phyloP scores from a whole-genome alignment of 371 early-diverging fungal species.

The Smittium mucronatum region DNA sequence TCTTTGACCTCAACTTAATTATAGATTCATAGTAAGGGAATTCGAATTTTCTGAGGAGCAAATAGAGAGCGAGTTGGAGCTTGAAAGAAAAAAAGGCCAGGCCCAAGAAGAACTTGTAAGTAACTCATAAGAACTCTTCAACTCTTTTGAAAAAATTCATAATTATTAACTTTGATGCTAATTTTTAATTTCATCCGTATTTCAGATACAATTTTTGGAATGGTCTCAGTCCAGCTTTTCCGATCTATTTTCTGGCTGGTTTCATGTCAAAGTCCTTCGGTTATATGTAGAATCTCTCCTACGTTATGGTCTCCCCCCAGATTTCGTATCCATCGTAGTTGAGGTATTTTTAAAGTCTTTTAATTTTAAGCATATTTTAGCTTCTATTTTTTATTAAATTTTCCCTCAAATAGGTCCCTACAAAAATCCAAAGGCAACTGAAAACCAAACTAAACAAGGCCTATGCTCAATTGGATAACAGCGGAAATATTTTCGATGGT shows the following conservation, averaged over 20 bases:
- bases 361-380: too few relatives aligned
- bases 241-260: slow-evolving; percentile 78
- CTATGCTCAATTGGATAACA: slow-evolving; percentile 51
- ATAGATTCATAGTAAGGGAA: slow-evolving; percentile 5
- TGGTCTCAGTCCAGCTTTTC: slow-evolving; percentile 86
- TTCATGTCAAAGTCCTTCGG: slow-evolving; percentile 84
- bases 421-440: slow-evolving; percentile 62
- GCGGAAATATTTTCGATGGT: slow-evolving; percentile 31
- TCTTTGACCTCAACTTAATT: not conserved
- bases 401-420: slow-evolving; percentile 13
- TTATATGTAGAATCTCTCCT: slow-evolving; percentile 92
- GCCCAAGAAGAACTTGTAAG: slow-evolving; percentile 14
- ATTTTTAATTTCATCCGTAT: too few relatives aligned
- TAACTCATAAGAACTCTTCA: slow-evolving; percentile 7
- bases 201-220: slow-evolving; percentile 55
- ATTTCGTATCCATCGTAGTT: slow-evolving; percentile 58
- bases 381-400: too few relatives aligned
- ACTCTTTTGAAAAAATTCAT: slow-evolving; percentile 43
- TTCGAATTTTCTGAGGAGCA: slow-evolving; percentile 53
- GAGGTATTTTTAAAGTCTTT: not conserved
- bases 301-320: slow-evolving; percentile 92
- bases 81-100: slow-evolving; percentile 55
- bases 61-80: slow-evolving; percentile 54
- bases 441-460: slow-evolving; percentile 51
- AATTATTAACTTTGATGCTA: too few relatives aligned